phyloP scores from a whole-genome alignment of 2,329 filamentous ascomycete genomes.

The Epichloe gansuensis region DNA sequence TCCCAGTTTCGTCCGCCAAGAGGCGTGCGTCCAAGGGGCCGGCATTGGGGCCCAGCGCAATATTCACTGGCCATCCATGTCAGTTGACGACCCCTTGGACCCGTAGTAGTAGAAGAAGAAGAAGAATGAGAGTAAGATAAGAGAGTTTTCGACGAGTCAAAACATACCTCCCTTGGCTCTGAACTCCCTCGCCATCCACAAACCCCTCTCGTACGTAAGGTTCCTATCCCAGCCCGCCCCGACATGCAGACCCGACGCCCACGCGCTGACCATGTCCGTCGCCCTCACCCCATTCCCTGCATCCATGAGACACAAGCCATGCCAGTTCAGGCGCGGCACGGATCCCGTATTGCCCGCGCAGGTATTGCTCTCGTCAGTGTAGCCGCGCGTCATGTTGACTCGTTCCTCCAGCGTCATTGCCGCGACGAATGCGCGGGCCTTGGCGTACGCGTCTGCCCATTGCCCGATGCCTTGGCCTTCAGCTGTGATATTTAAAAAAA shows the following conservation, averaged over 20 bases:
- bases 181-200: conserved; percentile 45
- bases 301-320: conserved; percentile 37
- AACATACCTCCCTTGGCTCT: conserved; percentile 42
- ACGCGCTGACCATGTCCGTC: conserved; percentile 35
- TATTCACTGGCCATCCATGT: conserved; percentile 41
- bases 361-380: conserved; percentile 36
- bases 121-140: no score
- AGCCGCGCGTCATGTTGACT: conserved; percentile 37
- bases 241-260: conserved; percentile 34
- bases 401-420: conserved; percentile 57
- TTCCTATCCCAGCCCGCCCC: conserved; percentile 42
- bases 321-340: conserved; percentile 32
- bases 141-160: not conserved
- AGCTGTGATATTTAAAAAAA: conserved; percentile 16
- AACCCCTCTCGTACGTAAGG: conserved; percentile 37
- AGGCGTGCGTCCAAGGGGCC: conserved; percentile 58
- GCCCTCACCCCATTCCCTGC: conserved; percentile 37
- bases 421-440: conserved; percentile 42
- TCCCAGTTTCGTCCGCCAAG: conserved; percentile 66
- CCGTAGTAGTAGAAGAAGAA: not conserved
- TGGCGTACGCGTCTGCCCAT: conserved; percentile 48
- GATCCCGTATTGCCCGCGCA: conserved; percentile 36
- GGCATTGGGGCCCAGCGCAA: conserved; percentile 58
- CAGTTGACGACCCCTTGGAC: not conserved
- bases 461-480: conserved; percentile 19